A percentile compares a stretch with the other conserved stretches of the same genome.
phyloP scores from a whole-genome alignment of 2,329 filamentous ascomycete species.

The Incumbomyces lentus region DNA sequence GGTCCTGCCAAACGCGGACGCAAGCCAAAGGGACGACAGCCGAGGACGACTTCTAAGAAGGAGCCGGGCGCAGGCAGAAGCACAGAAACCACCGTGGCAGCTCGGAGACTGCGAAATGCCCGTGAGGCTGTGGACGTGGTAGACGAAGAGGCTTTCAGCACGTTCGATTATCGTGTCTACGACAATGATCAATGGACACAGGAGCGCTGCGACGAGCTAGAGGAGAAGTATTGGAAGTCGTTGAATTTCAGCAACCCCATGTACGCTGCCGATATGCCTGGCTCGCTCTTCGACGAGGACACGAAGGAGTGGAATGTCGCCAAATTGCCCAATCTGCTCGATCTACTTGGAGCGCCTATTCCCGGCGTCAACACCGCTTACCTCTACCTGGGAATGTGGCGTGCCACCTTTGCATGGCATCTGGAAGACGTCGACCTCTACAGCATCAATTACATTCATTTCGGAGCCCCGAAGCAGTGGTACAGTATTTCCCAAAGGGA shows the following conservation, averaged over 20 bases:
- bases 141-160: slow-evolving; percentile 81
- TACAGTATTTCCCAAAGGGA: slow-evolving; percentile 98
- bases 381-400: slow-evolving; percentile 98
- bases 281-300: slow-evolving; percentile 81
- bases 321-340: slow-evolving; percentile 83
- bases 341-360: slow-evolving; percentile 88
- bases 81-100: slow-evolving; percentile 63
- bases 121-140: slow-evolving; percentile 67
- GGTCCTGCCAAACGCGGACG: slow-evolving; percentile 29
- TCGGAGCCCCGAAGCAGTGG: slow-evolving; percentile 97
- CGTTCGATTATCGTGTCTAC: slow-evolving; percentile 83
- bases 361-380: slow-evolving; percentile 98
- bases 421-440: slow-evolving; percentile 96
- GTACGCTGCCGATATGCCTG: slow-evolving; percentile 93
- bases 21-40: slow-evolving; percentile 26
- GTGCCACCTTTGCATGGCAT: slow-evolving; percentile 98
- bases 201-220: slow-evolving; percentile 87
- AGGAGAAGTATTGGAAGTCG: slow-evolving; percentile 94
- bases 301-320: slow-evolving; percentile 87
- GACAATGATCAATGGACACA: slow-evolving; percentile 75
- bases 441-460: slow-evolving; percentile 99
- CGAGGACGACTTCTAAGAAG: slow-evolving; percentile 45
- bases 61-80: slow-evolving; percentile 42
- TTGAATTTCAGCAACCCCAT: slow-evolving; percentile 88
- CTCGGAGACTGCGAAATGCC: slow-evolving; percentile 73